A percentile compares a stretch with the other conserved stretches of the same genome.
phyloP scores from a whole-genome alignment of 192 early-diverging fungal genomes.

The Umbelopsis sp. region DNA sequence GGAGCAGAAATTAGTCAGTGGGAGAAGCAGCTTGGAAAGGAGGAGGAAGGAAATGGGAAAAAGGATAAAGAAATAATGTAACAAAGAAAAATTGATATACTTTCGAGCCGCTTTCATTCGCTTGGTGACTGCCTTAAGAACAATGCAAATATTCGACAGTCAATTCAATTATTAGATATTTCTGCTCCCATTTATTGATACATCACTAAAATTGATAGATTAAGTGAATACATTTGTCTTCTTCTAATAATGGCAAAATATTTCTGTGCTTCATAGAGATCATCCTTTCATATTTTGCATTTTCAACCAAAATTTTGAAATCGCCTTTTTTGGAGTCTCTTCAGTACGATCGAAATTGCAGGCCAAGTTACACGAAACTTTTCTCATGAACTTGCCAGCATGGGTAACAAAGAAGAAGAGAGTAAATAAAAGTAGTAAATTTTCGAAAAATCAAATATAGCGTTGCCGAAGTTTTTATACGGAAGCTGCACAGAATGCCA shows the following conservation, averaged over 20 bases:
- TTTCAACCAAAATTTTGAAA: not conserved
- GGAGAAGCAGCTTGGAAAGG: not conserved
- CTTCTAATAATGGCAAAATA: too few relatives aligned
- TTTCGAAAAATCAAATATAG: too few relatives aligned
- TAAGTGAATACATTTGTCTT: not conserved
- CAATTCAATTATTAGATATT: not conserved
- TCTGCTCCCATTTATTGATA: not conserved
- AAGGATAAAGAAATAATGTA: not conserved
- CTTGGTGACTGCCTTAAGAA: slow-evolving; percentile 1
- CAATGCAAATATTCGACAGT: not conserved
- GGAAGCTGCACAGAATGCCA: too few relatives aligned
- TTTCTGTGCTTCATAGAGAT: too few relatives aligned
- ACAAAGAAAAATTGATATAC: not conserved
- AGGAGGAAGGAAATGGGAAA: not conserved
- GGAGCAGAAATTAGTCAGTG: not conserved
- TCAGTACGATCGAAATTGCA: too few relatives aligned
- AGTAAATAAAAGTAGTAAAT: too few relatives aligned
- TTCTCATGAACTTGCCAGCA: too few relatives aligned
- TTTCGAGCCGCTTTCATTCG: not conserved
- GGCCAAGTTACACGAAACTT: too few relatives aligned
- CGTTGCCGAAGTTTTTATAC: too few relatives aligned
- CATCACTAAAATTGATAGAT: not conserved
- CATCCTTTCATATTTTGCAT: too few relatives aligned
- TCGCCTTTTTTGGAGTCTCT: too few relatives aligned
- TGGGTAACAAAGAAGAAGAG: too few relatives aligned